Evolutionary conservation across 2,329 filamentous ascomycete genomes (phyloP).

Genomic region (Macrophomina pseudophaseolina): DNA sequence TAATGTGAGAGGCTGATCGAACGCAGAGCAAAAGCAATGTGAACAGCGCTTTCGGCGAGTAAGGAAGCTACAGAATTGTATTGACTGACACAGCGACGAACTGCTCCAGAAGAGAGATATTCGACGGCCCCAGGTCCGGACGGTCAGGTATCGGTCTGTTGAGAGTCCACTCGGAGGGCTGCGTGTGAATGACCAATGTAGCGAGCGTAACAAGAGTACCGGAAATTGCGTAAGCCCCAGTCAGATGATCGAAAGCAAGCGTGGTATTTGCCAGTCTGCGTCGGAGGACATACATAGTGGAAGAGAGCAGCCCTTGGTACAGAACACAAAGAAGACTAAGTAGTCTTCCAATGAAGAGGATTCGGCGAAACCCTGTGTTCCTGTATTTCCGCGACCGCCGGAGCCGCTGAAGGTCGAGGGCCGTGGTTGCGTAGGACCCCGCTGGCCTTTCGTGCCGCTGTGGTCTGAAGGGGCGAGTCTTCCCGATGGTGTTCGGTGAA

Average conservation of each 20-base stretch:
- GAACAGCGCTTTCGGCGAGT: background rate
- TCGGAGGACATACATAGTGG: background rate
- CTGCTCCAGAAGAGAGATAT: background rate
- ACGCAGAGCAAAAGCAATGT: background rate
- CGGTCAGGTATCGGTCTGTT: background rate
- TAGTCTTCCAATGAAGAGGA: background rate
- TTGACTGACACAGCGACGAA: background rate
- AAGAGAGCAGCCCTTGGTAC: background rate
- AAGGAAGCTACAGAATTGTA: background rate
- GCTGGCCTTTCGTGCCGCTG: too few relatives aligned
- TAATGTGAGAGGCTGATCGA: too few relatives aligned
- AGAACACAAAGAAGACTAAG: background rate
- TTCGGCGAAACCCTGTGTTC: background rate
- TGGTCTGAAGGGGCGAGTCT: too few relatives aligned
- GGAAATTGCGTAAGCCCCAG: background rate
- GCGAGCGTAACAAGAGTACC: background rate
- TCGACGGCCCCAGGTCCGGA: background rate
- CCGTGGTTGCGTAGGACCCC: too few relatives aligned
- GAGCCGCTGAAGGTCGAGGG: too few relatives aligned
- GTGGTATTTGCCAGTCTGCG: background rate
- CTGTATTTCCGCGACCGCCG: background rate
- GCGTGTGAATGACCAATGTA: background rate
- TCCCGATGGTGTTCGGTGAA: too few relatives aligned
- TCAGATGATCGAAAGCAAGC: background rate
- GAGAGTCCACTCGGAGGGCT: background rate